Conservation (phyloP, 1,284 basidiomycete genomes). For the Gomphus sp. region DNA sequence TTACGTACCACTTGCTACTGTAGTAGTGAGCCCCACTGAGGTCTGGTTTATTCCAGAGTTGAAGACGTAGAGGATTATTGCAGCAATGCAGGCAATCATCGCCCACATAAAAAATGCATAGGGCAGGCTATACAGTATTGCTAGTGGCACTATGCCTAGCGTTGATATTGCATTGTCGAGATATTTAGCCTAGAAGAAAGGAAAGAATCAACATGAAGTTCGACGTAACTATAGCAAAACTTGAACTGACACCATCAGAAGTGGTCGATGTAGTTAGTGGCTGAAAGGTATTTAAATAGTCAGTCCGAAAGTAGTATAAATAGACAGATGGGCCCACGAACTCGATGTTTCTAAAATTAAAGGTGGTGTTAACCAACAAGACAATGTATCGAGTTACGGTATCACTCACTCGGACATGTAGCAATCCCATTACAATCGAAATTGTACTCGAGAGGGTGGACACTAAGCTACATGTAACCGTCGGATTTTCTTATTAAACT, state of each 20-base stretch:
- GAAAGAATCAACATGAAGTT: not conserved
- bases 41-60: not conserved
- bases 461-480: conserved; percentile 4
- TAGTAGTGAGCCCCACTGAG: not conserved
- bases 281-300: not conserved
- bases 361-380: not conserved
- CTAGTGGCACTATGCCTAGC: conserved; percentile 17
- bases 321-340: not conserved
- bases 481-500: not conserved
- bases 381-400: not conserved
- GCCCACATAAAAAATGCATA: conserved; percentile 22
- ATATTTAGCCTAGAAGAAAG: conserved; percentile 6
- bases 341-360: not conserved
- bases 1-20: not conserved
- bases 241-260: not conserved
- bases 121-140: conserved; percentile 19
- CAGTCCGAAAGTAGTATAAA: not conserved
- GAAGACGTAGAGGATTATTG: conserved; percentile 4
- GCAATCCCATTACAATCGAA: conserved; percentile 2
- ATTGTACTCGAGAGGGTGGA: conserved; percentile 1
- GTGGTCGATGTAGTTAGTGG: not conserved
- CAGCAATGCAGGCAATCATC: conserved; percentile 1
- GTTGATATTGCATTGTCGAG: conserved; percentile 13
- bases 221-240: too few species aligned
- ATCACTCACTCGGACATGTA: conserved; percentile 1